Base-by-base conservation (phyloP, 192 early-diverging fungal species). In the Globomyces pollinis-pini region DNA sequence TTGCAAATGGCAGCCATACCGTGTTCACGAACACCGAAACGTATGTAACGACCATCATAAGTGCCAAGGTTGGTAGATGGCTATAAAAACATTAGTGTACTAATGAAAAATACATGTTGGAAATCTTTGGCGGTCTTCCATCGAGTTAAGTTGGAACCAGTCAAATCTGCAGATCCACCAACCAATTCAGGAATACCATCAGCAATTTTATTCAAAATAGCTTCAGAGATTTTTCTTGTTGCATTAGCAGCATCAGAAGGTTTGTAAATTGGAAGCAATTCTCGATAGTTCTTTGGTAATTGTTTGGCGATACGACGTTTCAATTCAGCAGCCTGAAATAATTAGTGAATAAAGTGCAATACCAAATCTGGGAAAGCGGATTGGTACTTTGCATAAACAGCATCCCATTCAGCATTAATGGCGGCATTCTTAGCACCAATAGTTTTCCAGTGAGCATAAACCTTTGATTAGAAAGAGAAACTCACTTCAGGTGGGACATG, bases 11-110 rank as follows among this genome's bases (percentile, higher is more conserved):
- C 90, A 4, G 87, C 83, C 96, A 99, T 99, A 44, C 86, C 94
- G 64, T 97, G 94, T 72, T 99, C 96, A 70, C 96, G 90, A 54
- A 99, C 94, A 73, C 94, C 94, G 64, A 86, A 96, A 47, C 92
- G 88, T 65, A 96, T 64, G 68, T 94, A 94, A 15, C 91, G 86
- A 18, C 94, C 94, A 50, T 80, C 72, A 69, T 91, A 93, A 54
- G 69, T 74, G 61, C 92, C 94, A 62, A 93, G 74, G 4, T 67
- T 66, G 16, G 86, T 88, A 32, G 71, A 55, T 3, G 42, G 42
- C n/a, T n/a, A n/a, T n/a, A n/a, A n/a, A n/a, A n/a, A n/a, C n/a
- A n/a, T n/a, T n/a, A n/a, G n/a, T 32, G 66, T 47, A 44, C 55
- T 50, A 28, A 38, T 4, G 36, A 15, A n/a, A 21, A 38, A 72